Percentiles rank a stretch among this genome's conserved stretches.
Conservation (phyloP, 371 early-diverging fungal genomes). For the Mucor circinelloides region DNA sequence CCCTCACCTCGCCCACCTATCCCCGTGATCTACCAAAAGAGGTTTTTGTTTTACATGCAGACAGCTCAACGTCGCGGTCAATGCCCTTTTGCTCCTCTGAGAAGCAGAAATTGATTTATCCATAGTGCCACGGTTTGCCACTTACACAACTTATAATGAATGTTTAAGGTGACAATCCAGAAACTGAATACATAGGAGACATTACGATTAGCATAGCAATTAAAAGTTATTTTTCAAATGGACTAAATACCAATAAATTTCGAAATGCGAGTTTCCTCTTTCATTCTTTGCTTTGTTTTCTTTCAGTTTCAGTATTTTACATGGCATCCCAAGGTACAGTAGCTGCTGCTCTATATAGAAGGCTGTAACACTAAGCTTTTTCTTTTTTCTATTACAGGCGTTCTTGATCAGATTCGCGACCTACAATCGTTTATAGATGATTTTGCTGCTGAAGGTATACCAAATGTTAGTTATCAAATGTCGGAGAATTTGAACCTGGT, state of each 20-base stretch:
- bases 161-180: not conserved
- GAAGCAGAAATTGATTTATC: not conserved
- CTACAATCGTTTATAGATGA: constrained; percentile 39
- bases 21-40: not conserved
- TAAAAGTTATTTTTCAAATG: constrained; percentile 1
- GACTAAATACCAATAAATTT: constrained; percentile 1
- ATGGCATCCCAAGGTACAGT: constrained; percentile 12
- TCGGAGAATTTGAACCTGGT: constrained; percentile 7
- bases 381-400: constrained; percentile 10
- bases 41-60: not conserved
- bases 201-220: not conserved
- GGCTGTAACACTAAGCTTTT: not conserved
- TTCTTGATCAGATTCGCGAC: constrained; percentile 36
- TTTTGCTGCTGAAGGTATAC: constrained; percentile 23
- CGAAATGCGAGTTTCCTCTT: not conserved
- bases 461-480: not conserved
- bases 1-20: not conserved
- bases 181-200: not conserved
- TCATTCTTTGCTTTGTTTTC: not conserved
- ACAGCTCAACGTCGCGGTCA: not conserved
- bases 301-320: not conserved
- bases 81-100: not conserved
- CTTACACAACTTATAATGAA: not conserved
- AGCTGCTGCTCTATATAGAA: not conserved
- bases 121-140: not conserved